Conservation (phyloP, 129 eudicot genomes). For the Artemisia annua region DNA sequence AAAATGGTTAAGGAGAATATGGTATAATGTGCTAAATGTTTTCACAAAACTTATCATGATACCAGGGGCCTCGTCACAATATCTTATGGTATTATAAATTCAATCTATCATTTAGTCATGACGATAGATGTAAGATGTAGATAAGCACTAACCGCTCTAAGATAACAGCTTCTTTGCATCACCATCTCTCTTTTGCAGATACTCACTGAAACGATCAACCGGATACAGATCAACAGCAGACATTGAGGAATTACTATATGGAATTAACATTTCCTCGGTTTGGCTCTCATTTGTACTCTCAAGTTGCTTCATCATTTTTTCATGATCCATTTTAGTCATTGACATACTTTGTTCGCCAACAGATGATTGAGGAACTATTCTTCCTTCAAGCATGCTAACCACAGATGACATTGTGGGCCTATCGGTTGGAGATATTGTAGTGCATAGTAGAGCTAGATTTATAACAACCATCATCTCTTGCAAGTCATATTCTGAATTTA, state of each 20-base stretch:
- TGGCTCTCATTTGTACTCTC: conserved; percentile 15
- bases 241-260: conserved; percentile 40
- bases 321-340: background rate
- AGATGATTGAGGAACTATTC: conserved; percentile 19
- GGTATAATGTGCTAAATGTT: no score
- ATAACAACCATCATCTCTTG: conserved; percentile 37
- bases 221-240: conserved; percentile 46
- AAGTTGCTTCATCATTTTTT: conserved; percentile 19
- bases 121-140: no score
- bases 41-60: no score
- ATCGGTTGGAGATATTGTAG: conserved; percentile 35
- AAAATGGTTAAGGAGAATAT: no score
- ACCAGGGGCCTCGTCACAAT: no score
- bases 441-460: conserved; percentile 45
- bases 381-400: conserved; percentile 60
- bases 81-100: no score
- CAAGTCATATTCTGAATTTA: conserved; percentile 33
- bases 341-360: conserved; percentile 17
- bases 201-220: conserved; percentile 22
- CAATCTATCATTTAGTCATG: no score
- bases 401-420: conserved; percentile 61
- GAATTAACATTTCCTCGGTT: conserved; percentile 35
- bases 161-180: background rate
- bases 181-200: conserved; percentile 30
- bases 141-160: background rate